phyloP scores from a whole-genome alignment of 2,329 filamentous ascomycete genomes.

The Samsoniella hepiali region DNA sequence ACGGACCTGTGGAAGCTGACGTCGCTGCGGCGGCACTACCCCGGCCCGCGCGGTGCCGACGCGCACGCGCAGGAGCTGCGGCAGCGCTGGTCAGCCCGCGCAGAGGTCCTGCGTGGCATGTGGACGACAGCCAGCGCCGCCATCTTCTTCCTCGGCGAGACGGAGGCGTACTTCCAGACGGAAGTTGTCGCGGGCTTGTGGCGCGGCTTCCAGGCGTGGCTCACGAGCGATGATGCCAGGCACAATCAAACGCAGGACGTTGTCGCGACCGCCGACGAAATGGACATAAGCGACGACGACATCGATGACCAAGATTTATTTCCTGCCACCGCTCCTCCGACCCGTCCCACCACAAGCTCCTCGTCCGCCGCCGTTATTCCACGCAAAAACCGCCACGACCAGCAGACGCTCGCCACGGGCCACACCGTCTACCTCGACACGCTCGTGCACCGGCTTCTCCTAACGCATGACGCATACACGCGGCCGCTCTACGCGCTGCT shows the following conservation, averaged over 20 bases:
- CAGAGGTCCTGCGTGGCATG: conserved; percentile 68
- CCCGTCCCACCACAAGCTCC: conserved; percentile 23
- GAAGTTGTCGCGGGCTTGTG: conserved; percentile 82
- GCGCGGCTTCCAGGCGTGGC: conserved; percentile 74
- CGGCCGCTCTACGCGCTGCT: conserved; percentile 63
- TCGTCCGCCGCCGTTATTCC: background rate
- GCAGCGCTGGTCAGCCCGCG: conserved; percentile 60
- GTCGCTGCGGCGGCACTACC: conserved; percentile 71
- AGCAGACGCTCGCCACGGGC: conserved; percentile 76
- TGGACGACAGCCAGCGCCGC: conserved; percentile 90
- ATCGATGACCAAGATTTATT: background rate
- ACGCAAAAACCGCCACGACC: conserved; percentile 57
- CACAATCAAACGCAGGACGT: background rate
- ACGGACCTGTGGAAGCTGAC: conserved; percentile 85
- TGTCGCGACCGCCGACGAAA: background rate
- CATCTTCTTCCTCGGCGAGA: conserved; percentile 85
- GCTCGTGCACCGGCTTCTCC: conserved; percentile 63
- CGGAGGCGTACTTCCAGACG: conserved; percentile 83
- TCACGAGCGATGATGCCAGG: conserved; percentile 45
- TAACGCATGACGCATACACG: conserved; percentile 63
- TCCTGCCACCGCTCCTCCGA: conserved; percentile 19
- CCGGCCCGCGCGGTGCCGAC: conserved; percentile 62
- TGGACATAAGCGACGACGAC: conserved; percentile 3
- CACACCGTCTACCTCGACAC: conserved; percentile 73
- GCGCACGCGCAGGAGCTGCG: conserved; percentile 60